Evolutionary conservation across 768 basidiomycete species (phyloP).

Genomic region (Termitomyces sp.): DNA sequence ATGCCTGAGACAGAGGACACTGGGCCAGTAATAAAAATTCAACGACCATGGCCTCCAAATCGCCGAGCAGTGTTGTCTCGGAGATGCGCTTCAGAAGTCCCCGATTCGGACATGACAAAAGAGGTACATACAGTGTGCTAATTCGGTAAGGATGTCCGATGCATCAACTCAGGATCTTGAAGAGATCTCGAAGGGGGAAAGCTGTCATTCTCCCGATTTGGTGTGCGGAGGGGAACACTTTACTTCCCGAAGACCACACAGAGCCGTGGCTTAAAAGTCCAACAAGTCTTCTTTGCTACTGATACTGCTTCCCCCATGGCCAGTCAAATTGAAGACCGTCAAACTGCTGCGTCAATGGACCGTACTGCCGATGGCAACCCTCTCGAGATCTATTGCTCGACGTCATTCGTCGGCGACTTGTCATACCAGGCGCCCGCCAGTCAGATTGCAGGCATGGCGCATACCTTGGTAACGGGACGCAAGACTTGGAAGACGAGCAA

Average conservation of each 20-base stretch:
- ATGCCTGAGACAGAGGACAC: neutral
- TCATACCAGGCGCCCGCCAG: conserved; percentile 8
- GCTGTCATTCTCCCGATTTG: conserved; percentile 5
- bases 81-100: conserved; percentile 4
- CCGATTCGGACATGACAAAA: conserved; percentile 12
- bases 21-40: conserved; percentile 5
- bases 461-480: conserved; percentile 37
- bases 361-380: conserved; percentile 7
- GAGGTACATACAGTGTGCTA: conserved; percentile 5
- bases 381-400: conserved; percentile 10
- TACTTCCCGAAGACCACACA: conserved; percentile 4
- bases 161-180: conserved; percentile 5
- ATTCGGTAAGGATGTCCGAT: conserved; percentile 2
- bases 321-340: conserved; percentile 3
- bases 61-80: conserved; percentile 10
- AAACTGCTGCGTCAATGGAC: neutral
- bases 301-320: conserved; percentile 1
- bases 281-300: neutral
- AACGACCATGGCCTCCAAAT: neutral
- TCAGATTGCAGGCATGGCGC: conserved; percentile 9
- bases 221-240: conserved; percentile 6
- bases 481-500: conserved; percentile 57
- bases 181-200: conserved; percentile 4
- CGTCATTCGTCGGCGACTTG: conserved; percentile 15
- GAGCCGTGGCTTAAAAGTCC: conserved; percentile 9